Evolutionary conservation across 2,329 filamentous ascomycete species (phyloP), one percentile per base, ranked within the genome.

Genomic region (Tolypocladium ovalisporum): DNA sequence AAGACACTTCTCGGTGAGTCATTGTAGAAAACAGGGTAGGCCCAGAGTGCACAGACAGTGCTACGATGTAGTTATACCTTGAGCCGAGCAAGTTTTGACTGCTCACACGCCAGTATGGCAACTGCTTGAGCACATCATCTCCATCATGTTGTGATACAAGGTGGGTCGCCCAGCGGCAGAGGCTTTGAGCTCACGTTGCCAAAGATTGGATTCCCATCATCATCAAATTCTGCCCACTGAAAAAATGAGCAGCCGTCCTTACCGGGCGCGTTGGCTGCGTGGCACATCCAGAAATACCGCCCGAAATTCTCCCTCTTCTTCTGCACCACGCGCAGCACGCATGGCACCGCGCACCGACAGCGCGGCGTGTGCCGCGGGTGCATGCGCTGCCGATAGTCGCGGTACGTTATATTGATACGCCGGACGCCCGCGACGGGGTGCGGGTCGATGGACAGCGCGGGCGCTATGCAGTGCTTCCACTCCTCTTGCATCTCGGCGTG

Each of bases 401-500:
- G 85, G 71, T 97, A 99, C 0, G 94, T 99, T 68, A 99, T 82
- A 68, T 97, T 97, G 64, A 99, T 92, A 44, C 94, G 81, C 61
- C 84, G 86, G 64, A 85, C 91, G 0, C 87, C 87, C 0, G 92
- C 82, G 1, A 96, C 69, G 0, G 92, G 90, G 69, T 99, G 94
- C 1, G 90, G 90, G 60, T 91, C 87, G 58, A 97, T 88, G 4
- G 86, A 83, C 54, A 80, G 78, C 0, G 88, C 86, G 0, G 91
- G 88, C 0, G 85, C 79, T 49, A 99, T 88, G 62, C 83, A 82
- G 70, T 99, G 94, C 70, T 97, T 97, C 91, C 91, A 97, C 67
- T 89, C 87, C 68, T 97, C 93, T 68, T 97, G 93, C 90, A 96
- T 97, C 68, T 96, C 90, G 1, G 93, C 92, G 67, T 97, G 92